Conservation (phyloP, 108 stramenopile genomes). For the Asterionellopsis glacialis region DNA sequence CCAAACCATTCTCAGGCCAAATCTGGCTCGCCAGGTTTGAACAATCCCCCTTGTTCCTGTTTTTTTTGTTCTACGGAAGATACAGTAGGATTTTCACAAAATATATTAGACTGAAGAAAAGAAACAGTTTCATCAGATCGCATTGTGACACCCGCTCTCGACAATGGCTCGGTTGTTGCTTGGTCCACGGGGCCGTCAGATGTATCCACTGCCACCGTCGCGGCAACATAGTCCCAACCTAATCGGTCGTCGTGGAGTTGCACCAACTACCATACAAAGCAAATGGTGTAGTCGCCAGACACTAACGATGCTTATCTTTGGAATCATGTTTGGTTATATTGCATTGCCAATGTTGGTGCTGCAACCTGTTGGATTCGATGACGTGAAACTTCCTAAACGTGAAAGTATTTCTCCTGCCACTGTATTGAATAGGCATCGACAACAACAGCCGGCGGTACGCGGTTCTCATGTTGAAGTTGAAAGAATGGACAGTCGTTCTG, state of each 20-base stretch:
- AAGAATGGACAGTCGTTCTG: not conserved
- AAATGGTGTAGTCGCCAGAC: conserved; percentile 14
- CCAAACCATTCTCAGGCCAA: too few relatives aligned
- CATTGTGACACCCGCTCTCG: too few relatives aligned
- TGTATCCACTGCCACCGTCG: not conserved
- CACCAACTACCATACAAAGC: not conserved
- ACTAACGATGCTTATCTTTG: conserved; percentile 14
- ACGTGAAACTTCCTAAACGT: not conserved
- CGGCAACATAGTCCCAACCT: not conserved
- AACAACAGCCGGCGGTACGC: not conserved
- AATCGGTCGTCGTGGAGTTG: not conserved
- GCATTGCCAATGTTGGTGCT: conserved; percentile 31
- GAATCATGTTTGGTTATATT: conserved; percentile 31
- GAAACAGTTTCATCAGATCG: too few relatives aligned
- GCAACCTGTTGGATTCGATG: conserved; percentile 6
- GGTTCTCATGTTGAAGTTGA: not conserved
- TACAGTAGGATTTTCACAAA: too few relatives aligned
- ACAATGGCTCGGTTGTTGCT: not conserved
- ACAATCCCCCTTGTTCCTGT: too few relatives aligned
- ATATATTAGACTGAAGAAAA: too few relatives aligned
- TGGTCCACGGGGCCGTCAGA: not conserved
- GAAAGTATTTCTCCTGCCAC: not conserved
- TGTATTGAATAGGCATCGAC: not conserved
- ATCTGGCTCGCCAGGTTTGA: too few relatives aligned
- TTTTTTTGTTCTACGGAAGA: too few relatives aligned